Evolutionary conservation across 2,329 filamentous ascomycete genomes (phyloP), one percentile per base, ranked within the genome.

Genomic region (Stachybotrys echinatus): DNA sequence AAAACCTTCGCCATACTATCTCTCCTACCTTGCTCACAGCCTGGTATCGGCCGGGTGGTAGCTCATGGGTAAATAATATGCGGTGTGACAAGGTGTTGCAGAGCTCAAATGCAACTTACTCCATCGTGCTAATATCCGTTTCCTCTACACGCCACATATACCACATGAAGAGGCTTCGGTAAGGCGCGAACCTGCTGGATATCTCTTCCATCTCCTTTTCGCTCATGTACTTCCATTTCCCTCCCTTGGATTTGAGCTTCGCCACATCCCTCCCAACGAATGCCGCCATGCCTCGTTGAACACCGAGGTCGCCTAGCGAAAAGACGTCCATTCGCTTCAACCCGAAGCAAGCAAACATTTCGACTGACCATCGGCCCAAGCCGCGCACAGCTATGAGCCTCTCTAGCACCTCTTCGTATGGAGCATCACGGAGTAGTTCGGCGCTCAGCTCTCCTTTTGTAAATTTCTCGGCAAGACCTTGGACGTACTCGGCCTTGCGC

Each of bases 301-400:
- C 89, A 5, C 94, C 94, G 54, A 99, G 71, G 70, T 99, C 92
- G 1, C 94, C 92, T 1, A 89, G 86, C 20, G 87, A 90, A 65
- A 97, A 96, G 20, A 99, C 89, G 70, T 99, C 92, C 77, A 91
- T 87, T 12, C 92, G 79, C 77, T 96, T 97, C 39, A 99, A 74
- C n/a, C 83, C 88, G 69, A 99, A 97, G 68, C 88, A 90, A 46
- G 92, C 89, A 74, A 99, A 99, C 94, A 99, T 97, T 74, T 96
- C 92, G 14, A 95, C 91, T 45, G 86, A 92, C 94, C 94, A 97
- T 48, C 78, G 79, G 0, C 94, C 94, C 46, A 97, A 71, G 0
- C 94, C 94, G 10, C 92, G 79, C 5, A 99, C 91, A 1, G 91
- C 88, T 45, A 88, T 89, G 45, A 99, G 75, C 65, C 81, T 86